Evolutionary conservation across 2,329 filamentous ascomycete genomes (phyloP), one percentile per base, ranked within the genome.

Genomic region (Penicillium sp.): DNA sequence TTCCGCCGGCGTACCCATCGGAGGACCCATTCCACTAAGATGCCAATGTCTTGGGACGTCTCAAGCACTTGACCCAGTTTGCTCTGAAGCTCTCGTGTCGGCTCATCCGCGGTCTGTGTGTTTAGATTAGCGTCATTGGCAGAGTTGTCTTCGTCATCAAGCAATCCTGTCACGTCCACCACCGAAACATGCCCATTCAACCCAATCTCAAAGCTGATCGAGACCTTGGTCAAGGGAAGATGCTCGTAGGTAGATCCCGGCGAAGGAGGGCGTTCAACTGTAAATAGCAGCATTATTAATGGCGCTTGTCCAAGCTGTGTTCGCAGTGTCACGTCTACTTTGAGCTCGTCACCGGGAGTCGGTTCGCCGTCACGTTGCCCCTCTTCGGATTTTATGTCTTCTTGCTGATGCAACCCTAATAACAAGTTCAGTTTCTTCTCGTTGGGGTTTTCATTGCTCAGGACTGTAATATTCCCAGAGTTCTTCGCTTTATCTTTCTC

Each of bases 371-470:
- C 51, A 48, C 47, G 23, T 35, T 23, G 48, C 17, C 55, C 58
- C 29, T 51, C 58, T 23, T 56, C 51, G 19, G 45, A 13, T 8
- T 52, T 64, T 21, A 58, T 8, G 21, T 41, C 61, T 21, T n/a
- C 52, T 46, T 47, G 31, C 55, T 64, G 56, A 44, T 60, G 35
- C 35, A 58, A 56, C 2, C 61, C 64, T 23, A 80, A 80, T 19
- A 94, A 81, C 13, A 81, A 82, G 21, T 82, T 78, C 61, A 88
- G 85, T 71, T 91, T 89, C 0, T 81, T 79, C 17, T 77, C 71
- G 21, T 73, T 74, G 4, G 73, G 70, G 45, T 79, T 73, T 29
- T 75, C 70, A 57, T 85, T 78, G 66, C 85, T 80, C 44, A 77
- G 56, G 1, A 69, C 64, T 17, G 69, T 70, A 26, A 70, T 67